Percentiles rank a stretch among this genome's conserved stretches.
phyloP scores from a whole-genome alignment of 164 flowering plant species.

The Tetracentron sinense region DNA sequence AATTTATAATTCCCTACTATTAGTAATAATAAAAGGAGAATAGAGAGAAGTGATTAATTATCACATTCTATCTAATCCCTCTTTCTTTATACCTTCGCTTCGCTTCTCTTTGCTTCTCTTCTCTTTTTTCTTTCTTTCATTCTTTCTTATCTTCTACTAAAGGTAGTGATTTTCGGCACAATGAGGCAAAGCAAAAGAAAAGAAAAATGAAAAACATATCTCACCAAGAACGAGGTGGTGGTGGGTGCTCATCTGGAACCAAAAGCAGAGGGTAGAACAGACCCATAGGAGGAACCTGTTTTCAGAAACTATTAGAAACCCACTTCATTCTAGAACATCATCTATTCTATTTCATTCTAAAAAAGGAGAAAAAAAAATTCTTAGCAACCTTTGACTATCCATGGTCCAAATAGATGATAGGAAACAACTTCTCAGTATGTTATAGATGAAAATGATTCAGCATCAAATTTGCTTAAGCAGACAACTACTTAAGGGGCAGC shows the following conservation, averaged over 20 bases:
- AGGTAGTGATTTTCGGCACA: too few relatives aligned
- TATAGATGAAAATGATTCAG: not conserved
- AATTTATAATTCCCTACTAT: too few relatives aligned
- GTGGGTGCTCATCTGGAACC: constrained; percentile 87
- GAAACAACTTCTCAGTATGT: not conserved
- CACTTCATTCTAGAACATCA: constrained; percentile 3
- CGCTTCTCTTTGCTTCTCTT: too few relatives aligned
- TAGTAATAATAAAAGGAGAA: constrained; percentile 2
- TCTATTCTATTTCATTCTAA: not conserved
- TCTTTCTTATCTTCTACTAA: too few relatives aligned
- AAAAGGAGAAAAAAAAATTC: not conserved
- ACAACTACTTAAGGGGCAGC: too few relatives aligned
- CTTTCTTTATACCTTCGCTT: too few relatives aligned
- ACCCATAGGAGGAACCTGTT: constrained; percentile 97
- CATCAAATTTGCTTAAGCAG: not conserved
- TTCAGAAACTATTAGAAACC: constrained; percentile 18
- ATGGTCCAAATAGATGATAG: not conserved
- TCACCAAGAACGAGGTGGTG: constrained; percentile 88
- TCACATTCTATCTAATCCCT: too few relatives aligned
- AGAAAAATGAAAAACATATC: constrained; percentile 14
- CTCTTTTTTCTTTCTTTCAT: too few relatives aligned
- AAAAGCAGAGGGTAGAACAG: constrained; percentile 85
- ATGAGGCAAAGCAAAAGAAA: constrained; percentile 4
- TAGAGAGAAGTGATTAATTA: too few relatives aligned
- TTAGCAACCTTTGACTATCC: not conserved